Evolutionary conservation across 352 stramenopile genomes (phyloP).

Genomic region (Phytophthora lateralis): DNA sequence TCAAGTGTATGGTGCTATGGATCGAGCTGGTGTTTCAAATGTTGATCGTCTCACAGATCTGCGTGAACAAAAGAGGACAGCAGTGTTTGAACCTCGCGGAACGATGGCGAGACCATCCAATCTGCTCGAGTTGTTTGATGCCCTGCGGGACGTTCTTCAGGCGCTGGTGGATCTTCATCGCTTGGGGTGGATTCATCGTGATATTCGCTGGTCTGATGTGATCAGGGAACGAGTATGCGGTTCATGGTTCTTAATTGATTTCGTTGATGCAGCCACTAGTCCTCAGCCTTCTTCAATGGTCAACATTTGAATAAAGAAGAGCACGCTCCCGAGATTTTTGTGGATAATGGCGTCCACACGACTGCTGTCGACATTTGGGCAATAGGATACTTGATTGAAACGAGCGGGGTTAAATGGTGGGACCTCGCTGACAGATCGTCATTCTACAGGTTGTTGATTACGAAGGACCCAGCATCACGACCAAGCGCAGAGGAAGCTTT

Average conservation of each 20-base stretch:
- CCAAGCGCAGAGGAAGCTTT: conserved; percentile 25
- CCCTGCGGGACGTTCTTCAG: conserved; percentile 21
- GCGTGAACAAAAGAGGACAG: conserved; percentile 2
- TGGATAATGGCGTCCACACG: conserved; percentile 14
- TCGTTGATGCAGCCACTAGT: conserved; percentile 8
- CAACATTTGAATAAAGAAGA: conserved; percentile 22
- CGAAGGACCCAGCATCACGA: conserved; percentile 11
- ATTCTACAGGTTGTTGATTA: conserved; percentile 9
- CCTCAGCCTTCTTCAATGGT: conserved; percentile 17
- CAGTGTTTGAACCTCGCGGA: conserved; percentile 17
- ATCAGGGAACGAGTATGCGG: conserved; percentile 2
- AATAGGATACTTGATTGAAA: conserved; percentile 27
- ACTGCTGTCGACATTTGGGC: conserved; percentile 32
- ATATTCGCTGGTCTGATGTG: conserved; percentile 23
- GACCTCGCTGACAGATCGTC: conserved; percentile 10
- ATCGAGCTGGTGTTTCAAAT: conserved; percentile 15
- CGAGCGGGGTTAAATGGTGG: conserved; percentile 15
- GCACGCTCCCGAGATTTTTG: conserved; percentile 27
- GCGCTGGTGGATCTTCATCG: conserved; percentile 14
- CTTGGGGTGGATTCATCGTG: conserved; percentile 22
- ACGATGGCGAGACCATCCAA: conserved; percentile 9
- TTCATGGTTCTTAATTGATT: conserved; percentile 26
- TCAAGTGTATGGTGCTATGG: conserved; percentile 13
- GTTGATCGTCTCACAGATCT: conserved; percentile 13
- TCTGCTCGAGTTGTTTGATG: conserved; percentile 14